Percentiles rank a stretch among this genome's conserved stretches.
Evolutionary conservation across 2,329 filamentous ascomycete species (phyloP).

Genomic region (Fusarium sp.): DNA sequence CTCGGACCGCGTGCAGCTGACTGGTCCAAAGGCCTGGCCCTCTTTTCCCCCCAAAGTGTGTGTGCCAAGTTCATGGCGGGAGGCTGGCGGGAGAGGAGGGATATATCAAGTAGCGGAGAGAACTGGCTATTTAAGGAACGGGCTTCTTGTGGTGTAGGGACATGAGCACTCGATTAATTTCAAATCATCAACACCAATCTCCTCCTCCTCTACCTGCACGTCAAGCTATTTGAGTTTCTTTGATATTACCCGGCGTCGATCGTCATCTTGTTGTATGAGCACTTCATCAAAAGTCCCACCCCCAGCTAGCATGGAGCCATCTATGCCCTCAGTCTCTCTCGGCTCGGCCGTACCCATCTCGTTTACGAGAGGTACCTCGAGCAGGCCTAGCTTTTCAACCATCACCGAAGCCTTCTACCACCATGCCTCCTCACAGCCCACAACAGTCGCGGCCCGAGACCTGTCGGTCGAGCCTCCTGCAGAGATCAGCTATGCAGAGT

Average conservation of each 20-base stretch:
- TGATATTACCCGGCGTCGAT: conserved; percentile 23
- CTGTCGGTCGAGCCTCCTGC: conserved; percentile 44
- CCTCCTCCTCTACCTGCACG: neutral
- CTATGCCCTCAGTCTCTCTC: neutral
- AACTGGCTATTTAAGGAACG: conserved; percentile 29
- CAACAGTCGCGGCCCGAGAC: conserved; percentile 53
- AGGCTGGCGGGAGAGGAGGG: conserved; percentile 19
- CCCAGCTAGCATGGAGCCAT: conserved; percentile 26
- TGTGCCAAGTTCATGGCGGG: conserved; percentile 32
- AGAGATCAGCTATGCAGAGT: conserved; percentile 59
- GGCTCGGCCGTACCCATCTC: conserved; percentile 31
- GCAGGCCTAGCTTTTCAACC: conserved; percentile 44
- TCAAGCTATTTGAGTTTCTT: conserved; percentile 24
- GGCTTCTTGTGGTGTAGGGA: conserved; percentile 25
- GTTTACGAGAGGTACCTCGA: conserved; percentile 36
- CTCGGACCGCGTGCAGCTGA: conserved; percentile 24
- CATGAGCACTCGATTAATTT: conserved; percentile 27
- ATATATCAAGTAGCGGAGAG: conserved; percentile 10
- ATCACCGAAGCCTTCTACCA: conserved; percentile 53
- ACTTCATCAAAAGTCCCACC: conserved; percentile 11
- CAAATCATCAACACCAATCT: conserved; percentile 27
- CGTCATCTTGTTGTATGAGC: conserved; percentile 23
- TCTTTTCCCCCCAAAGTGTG: neutral
- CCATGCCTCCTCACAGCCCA: conserved; percentile 52
- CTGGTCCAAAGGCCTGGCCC: conserved; percentile 14